A percentile compares a stretch with the other conserved stretches of the same genome.
Conservation (phyloP, 306 rosid genomes). For the Gastrolobium villosum region DNA sequence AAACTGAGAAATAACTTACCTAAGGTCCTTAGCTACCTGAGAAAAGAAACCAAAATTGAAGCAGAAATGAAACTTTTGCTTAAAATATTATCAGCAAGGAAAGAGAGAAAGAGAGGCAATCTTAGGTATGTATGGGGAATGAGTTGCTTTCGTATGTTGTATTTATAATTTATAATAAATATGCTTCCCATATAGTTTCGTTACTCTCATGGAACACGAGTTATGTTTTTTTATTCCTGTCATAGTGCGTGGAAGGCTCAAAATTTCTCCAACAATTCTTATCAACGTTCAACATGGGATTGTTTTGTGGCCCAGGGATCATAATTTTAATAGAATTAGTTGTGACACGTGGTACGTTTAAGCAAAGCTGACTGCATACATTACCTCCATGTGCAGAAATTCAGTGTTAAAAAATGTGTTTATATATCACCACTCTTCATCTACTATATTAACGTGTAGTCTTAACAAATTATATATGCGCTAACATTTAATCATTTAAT, state of each 20-base stretch:
- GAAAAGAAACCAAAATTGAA: not conserved
- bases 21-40: not conserved
- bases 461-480: no score
- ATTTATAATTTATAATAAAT: conserved; percentile 29
- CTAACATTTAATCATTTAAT: no score
- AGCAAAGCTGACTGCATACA: no score
- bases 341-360: not conserved
- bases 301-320: not conserved
- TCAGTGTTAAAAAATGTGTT: no score
- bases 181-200: not conserved
- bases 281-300: not conserved
- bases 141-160: not conserved
- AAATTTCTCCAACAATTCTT: not conserved
- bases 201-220: conserved; percentile 45
- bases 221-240: conserved; percentile 21
- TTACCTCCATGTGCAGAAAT: no score
- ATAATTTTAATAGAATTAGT: no score
- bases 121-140: not conserved
- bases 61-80: not conserved
- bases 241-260: no score
- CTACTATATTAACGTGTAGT: no score
- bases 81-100: not conserved
- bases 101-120: not conserved
- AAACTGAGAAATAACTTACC: conserved; percentile 40
- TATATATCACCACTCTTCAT: no score